phyloP scores from a whole-genome alignment of 495 filamentous ascomycete genomes.

The Amphirosellinia nigrospora region DNA sequence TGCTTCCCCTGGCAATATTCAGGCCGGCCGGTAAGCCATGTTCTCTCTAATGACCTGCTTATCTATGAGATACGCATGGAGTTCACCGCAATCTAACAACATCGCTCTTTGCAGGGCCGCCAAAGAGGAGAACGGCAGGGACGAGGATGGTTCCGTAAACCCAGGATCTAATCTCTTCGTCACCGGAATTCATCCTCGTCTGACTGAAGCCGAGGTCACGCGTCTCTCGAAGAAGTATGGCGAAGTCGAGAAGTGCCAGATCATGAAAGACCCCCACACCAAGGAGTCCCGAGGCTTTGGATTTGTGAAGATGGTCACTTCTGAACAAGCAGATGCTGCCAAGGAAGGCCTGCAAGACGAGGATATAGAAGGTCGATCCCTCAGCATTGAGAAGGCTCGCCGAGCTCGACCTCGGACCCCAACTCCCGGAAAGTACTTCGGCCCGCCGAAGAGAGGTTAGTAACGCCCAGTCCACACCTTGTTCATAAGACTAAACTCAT shows the following conservation, averaged over 20 bases:
- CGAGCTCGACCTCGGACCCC: constrained; percentile 92
- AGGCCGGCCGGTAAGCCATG: constrained; percentile 72
- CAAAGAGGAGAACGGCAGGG: constrained; percentile 62
- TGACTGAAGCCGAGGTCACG: constrained; percentile 87
- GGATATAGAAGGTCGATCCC: constrained; percentile 89
- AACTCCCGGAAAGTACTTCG: constrained; percentile 98
- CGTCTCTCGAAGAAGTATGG: constrained; percentile 98
- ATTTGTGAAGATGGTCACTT: constrained; percentile 97
- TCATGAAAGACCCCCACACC: constrained; percentile 98
- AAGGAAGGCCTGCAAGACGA: constrained; percentile 97
- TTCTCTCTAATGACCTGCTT: not conserved
- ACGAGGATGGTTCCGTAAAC: constrained; percentile 82
- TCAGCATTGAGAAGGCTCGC: constrained; percentile 99
- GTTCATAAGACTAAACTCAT: not conserved
- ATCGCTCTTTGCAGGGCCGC: constrained; percentile 43
- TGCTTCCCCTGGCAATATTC: constrained; percentile 71
- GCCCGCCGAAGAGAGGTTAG: constrained; percentile 96
- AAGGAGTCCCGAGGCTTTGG: constrained; percentile 99
- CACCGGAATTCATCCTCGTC: constrained; percentile 94
- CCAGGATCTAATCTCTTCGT: constrained; percentile 98
- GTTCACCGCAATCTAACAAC: not conserved
- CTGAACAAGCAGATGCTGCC: constrained; percentile 92
- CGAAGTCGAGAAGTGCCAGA: constrained; percentile 97
- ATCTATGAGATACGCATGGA: not conserved
- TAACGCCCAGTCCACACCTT: constrained; percentile 17